Evolutionary conservation across 768 basidiomycete species (phyloP).

Genomic region (Rhodotorula taiwanensis): DNA sequence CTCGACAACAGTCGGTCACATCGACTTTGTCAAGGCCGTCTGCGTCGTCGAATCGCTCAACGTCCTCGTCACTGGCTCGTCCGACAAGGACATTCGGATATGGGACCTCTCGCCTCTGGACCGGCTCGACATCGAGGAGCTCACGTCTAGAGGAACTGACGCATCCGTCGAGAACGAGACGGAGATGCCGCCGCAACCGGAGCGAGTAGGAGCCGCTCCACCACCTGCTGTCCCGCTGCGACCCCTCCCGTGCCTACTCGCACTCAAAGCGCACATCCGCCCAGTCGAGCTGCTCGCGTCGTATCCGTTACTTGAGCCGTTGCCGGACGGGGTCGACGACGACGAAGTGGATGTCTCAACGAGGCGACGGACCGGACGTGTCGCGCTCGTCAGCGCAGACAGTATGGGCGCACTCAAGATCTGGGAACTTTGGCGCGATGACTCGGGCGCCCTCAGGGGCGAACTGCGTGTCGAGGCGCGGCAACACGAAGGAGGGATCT

Average conservation of each 20-base stretch:
- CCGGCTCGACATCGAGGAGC: constrained; percentile 28
- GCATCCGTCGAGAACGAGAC: not conserved
- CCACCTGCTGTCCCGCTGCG: constrained; percentile 1
- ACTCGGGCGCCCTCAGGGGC: constrained; percentile 51
- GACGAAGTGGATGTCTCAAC: constrained; percentile 4
- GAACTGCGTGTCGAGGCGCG: constrained; percentile 52
- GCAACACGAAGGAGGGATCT: constrained; percentile 76
- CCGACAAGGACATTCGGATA: constrained; percentile 78
- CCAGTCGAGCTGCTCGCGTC: constrained; percentile 75
- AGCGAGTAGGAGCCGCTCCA: constrained; percentile 16
- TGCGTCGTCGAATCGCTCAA: constrained; percentile 60
- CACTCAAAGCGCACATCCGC: constrained; percentile 74
- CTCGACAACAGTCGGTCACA: constrained; percentile 65
- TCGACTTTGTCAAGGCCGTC: constrained; percentile 84
- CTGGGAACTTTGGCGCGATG: constrained; percentile 58
- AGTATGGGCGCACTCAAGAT: constrained; percentile 82
- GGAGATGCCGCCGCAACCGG: not conserved
- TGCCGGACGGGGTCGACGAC: constrained; percentile 41
- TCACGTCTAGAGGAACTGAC: constrained; percentile 45
- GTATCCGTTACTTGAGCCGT: constrained; percentile 40
- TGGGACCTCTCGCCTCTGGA: constrained; percentile 58
- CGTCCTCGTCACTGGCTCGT: constrained; percentile 75
- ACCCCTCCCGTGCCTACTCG: constrained; percentile 51
- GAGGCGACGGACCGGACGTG: constrained; percentile 17
- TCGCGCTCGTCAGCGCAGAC: constrained; percentile 70